Evolutionary conservation across 345 rosid species (phyloP), one percentile per base, ranked within the genome.

Genomic region (Eutrema yunnanense): DNA sequence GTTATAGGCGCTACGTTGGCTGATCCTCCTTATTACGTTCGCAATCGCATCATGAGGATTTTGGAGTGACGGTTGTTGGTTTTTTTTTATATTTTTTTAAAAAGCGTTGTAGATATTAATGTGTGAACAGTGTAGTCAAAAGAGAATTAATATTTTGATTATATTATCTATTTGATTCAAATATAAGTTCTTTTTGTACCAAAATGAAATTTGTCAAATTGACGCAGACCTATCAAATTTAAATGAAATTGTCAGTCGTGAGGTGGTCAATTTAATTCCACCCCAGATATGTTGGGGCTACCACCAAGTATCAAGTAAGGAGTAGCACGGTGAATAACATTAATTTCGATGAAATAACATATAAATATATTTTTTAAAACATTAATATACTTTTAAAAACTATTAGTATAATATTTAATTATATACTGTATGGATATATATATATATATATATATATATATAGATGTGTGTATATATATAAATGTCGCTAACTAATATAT

Each of bases 211-310:
- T 8, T 53, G 60, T 32, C 26, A 55, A 46, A 16, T 49, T 53
- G 59, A 52, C n/a, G 68, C 29, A 41, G 61, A 27, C 65, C 42
- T 44, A 47, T 16, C 37, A 62, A 75, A 29, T 62, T 8, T 62
- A 62, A 75, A 62, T 75, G 70, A 69, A 62, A 37, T 12, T 69
- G 74, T 75, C 78, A 67, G 78, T 26, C 2, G 50, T 69, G 27
- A 62, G 79, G 65, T 69, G 64, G 74, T 9, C 59, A 69, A 1
- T 54, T 76, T 46, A 76, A 69, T 55, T 76, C 36, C 37, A 76
- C 75, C 75, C 79, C 79, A 47, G 62, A 8, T 47, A 47, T 76
- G 71, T 69, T 76, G 75, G 79, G 74, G 79, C 14, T 19, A 55
- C 60, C 50, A 55, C 60, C 50, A 42, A 53, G 52, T 19, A 32